A percentile compares a stretch with the other conserved stretches of the same genome.
These are phyloP conservation scores for Thuidium tamariscinum DNA, from an alignment of 225 moss, liverwort and hornwort genomes.

Conservation along the genomic window DNA sequence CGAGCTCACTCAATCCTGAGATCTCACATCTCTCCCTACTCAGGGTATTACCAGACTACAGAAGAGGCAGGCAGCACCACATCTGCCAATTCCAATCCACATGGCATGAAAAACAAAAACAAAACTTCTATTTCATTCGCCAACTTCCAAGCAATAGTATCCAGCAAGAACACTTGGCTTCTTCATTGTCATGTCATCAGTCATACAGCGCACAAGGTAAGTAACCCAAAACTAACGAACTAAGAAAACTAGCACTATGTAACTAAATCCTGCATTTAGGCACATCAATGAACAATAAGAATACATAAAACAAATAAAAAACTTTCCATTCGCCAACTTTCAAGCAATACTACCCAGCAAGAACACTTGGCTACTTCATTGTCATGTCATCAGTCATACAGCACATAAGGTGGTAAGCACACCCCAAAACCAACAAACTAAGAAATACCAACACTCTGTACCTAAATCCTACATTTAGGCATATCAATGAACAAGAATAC, in stretches of 20 bases:
- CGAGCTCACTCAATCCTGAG: background rate
- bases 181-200: background rate
- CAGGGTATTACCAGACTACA: background rate
- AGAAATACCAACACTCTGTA: background rate
- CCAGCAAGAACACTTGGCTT: background rate
- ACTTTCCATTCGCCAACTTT: background rate
- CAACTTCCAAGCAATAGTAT: background rate
- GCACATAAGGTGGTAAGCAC: background rate
- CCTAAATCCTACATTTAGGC: background rate
- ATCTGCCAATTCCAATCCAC: background rate
- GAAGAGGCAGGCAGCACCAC: background rate
- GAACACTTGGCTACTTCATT: background rate
- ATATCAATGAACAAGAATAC: background rate
- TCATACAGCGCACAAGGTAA: background rate
- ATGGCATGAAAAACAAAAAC: background rate
- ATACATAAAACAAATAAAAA: background rate
- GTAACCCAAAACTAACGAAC: background rate
- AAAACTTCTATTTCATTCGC: background rate
- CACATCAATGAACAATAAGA: background rate
- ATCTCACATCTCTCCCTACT: background rate
- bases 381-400: background rate
- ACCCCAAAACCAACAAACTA: background rate
- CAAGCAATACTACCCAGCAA: background rate
- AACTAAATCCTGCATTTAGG: background rate
- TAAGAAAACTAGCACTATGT: background rate